phyloP scores from a whole-genome alignment of 192 early-diverging fungal species.

The Tieghemiomyces parasiticus region DNA sequence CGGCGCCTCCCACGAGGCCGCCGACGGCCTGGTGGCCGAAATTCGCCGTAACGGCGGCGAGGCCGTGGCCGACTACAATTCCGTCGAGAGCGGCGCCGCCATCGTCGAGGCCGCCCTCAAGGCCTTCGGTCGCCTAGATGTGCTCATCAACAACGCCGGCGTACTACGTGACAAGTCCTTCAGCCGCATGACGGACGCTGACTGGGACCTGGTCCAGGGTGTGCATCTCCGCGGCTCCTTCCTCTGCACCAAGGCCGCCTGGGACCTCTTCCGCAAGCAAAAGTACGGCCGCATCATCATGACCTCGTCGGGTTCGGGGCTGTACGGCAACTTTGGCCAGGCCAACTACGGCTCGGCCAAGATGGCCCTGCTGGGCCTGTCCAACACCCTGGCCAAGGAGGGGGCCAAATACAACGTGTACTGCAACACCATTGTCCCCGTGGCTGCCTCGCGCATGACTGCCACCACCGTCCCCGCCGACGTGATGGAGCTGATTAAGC shows the following conservation, averaged over 20 bases:
- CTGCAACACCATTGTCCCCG: conserved; percentile 88
- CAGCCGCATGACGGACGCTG: conserved; percentile 90
- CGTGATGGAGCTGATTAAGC: conserved; percentile 86
- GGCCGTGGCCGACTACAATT: conserved; percentile 94
- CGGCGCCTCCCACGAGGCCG: conserved; percentile 57
- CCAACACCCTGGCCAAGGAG: conserved; percentile 82
- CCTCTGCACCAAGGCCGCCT: conserved; percentile 93
- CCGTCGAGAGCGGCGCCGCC: conserved; percentile 93
- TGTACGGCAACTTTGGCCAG: conserved; percentile 99
- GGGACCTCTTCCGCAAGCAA: conserved; percentile 90
- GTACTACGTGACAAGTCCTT: conserved; percentile 97
- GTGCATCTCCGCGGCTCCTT: conserved; percentile 93
- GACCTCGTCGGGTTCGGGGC: conserved; percentile 91
- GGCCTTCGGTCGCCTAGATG: conserved; percentile 88
- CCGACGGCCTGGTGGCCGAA: conserved; percentile 91
- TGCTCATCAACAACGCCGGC: conserved; percentile 96
- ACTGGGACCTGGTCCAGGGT: conserved; percentile 88
- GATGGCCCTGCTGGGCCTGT: conserved; percentile 83
- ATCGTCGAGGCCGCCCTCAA: conserved; percentile 94
- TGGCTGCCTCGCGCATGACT: conserved; percentile 96
- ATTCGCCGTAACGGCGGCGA: conserved; percentile 75
- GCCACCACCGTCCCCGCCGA: conserved; percentile 93
- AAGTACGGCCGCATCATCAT: conserved; percentile 88
- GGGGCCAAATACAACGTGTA: conserved; percentile 90
- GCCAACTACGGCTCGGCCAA: conserved; percentile 61